Percentiles rank a stretch among this genome's conserved stretches.
Conservation (phyloP, 345 rosid genomes). For the Pseudoturritis turrita region DNA sequence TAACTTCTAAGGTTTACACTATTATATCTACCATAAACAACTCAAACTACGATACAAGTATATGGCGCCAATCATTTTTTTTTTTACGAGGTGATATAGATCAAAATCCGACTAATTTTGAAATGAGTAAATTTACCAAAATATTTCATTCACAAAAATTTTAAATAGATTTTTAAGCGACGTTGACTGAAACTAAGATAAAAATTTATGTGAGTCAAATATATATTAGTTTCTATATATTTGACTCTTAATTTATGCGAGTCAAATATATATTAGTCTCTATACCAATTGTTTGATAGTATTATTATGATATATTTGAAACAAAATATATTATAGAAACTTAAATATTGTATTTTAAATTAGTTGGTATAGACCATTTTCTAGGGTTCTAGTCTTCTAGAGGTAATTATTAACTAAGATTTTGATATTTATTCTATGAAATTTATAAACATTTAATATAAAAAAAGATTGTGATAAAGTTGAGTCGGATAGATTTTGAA, state of each 20-base stretch:
- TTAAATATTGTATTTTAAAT: background rate
- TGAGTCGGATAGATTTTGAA: slow-evolving; percentile 1
- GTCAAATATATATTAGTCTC: background rate
- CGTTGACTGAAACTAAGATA: too few relatives aligned
- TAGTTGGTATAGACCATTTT: background rate
- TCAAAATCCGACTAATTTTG: too few relatives aligned
- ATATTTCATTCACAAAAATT: too few relatives aligned
- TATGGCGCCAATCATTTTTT: background rate
- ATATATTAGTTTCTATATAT: too few relatives aligned
- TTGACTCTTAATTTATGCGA: background rate
- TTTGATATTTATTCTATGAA: background rate
- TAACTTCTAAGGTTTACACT: background rate
- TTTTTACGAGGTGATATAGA: too few relatives aligned
- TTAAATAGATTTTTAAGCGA: too few relatives aligned
- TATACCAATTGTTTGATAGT: background rate
- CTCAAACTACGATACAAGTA: background rate
- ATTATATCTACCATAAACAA: background rate
- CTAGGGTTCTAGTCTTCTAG: background rate
- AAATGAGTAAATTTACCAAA: too few relatives aligned
- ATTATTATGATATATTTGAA: background rate
- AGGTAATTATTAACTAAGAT: background rate
- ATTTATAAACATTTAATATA: background rate
- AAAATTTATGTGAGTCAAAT: too few relatives aligned
- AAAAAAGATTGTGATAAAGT: background rate
- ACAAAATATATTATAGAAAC: background rate